These are phyloP conservation scores for Mortierella antarctica DNA, from an alignment of 192 early-diverging fungal genomes.

Conservation along the genomic window DNA sequence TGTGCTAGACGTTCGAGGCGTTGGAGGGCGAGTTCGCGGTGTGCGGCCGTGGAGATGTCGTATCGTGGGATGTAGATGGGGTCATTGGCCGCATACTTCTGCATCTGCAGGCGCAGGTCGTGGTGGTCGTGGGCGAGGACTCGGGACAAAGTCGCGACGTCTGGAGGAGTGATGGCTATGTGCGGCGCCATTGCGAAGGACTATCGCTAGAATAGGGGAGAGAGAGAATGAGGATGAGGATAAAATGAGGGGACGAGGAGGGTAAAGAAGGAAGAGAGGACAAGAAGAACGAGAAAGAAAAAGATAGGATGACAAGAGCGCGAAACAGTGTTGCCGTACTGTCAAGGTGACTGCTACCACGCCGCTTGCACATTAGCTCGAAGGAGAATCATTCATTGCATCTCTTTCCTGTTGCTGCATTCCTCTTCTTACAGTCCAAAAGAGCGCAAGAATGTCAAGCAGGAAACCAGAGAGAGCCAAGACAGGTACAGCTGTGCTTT, in stretches of 20 bases:
- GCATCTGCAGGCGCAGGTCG: slow-evolving; percentile 61
- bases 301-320: not conserved
- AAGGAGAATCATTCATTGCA: too few relatives aligned
- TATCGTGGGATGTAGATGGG: slow-evolving; percentile 72
- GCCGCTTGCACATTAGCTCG: too few relatives aligned
- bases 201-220: not conserved
- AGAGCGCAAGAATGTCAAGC: not conserved
- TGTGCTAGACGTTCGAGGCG: slow-evolving; percentile 63
- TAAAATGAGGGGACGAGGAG: not conserved
- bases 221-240: not conserved
- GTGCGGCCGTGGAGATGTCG: slow-evolving; percentile 67
- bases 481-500: not conserved
- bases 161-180: slow-evolving; percentile 34
- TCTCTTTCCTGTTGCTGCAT: too few relatives aligned
- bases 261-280: not conserved
- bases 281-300: not conserved
- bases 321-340: not conserved
- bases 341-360: too few relatives aligned
- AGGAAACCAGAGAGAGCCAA: slow-evolving; percentile 1
- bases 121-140: slow-evolving; percentile 67
- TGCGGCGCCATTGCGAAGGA: slow-evolving; percentile 4
- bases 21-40: slow-evolving; percentile 73
- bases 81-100: slow-evolving; percentile 61
- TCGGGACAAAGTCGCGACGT: slow-evolving; percentile 34
- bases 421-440: too few relatives aligned